Percentiles rank a stretch among this genome's conserved stretches.
phyloP scores from a whole-genome alignment of 1,139 yeast species.

The Tardiomyces digboiensis region DNA sequence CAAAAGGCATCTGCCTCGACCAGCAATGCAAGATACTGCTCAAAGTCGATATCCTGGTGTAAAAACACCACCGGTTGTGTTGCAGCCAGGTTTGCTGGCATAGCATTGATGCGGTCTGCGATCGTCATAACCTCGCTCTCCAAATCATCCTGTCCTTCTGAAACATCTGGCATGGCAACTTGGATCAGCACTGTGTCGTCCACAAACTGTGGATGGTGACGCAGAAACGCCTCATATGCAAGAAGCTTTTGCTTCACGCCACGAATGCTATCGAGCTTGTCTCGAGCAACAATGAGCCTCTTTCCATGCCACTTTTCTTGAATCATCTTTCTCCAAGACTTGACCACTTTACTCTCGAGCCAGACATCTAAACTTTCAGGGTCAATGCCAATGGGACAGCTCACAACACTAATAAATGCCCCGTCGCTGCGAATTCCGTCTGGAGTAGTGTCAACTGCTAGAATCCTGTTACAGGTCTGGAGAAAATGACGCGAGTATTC shows the following conservation, averaged over 20 bases:
- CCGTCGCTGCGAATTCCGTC: constrained; percentile 65
- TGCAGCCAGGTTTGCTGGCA: constrained; percentile 56
- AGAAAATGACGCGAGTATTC: constrained; percentile 92
- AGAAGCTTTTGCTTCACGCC: constrained; percentile 83
- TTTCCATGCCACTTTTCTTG: constrained; percentile 69
- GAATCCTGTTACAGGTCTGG: constrained; percentile 78
- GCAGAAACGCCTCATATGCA: constrained; percentile 76
- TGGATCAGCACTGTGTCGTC: constrained; percentile 70
- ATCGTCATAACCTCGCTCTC: constrained; percentile 68
- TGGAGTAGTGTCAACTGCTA: constrained; percentile 76
- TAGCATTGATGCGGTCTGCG: constrained; percentile 78
- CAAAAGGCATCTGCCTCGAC: constrained; percentile 82
- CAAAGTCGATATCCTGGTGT: constrained; percentile 82
- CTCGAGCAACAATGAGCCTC: constrained; percentile 73
- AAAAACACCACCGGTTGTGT: constrained; percentile 75
- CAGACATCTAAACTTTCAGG: constrained; percentile 44
- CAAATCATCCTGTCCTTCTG: constrained; percentile 24
- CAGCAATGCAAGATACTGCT: constrained; percentile 79
- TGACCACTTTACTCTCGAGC: constrained; percentile 43
- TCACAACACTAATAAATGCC: constrained; percentile 53
- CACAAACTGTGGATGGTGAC: constrained; percentile 59
- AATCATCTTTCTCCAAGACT: constrained; percentile 60
- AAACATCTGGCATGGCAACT: constrained; percentile 57
- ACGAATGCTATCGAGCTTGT: constrained; percentile 76
- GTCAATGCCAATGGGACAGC: constrained; percentile 85